These are phyloP conservation scores for Tetrahymena borealis DNA, from an alignment of 73 alveolate species.

Conservation along the genomic window DNA sequence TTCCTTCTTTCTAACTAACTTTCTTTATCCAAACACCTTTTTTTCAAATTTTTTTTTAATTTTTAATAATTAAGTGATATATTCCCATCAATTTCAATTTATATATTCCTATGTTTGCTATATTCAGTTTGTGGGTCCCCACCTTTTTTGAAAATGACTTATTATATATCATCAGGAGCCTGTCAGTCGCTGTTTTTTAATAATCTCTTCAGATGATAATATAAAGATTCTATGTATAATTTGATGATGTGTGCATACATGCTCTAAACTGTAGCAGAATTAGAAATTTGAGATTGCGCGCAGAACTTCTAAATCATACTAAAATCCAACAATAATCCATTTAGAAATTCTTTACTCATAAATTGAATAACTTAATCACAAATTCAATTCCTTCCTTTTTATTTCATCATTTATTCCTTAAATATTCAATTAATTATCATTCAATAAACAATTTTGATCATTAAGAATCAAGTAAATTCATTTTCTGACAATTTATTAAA, in stretches of 20 bases:
- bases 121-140: background rate
- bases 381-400: too few species aligned
- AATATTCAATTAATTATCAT: too few species aligned
- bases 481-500: too few species aligned
- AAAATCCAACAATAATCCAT: too few species aligned
- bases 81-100: background rate
- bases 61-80: background rate
- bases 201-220: background rate
- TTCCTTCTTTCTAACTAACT: background rate
- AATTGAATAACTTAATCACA: too few species aligned
- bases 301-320: too few species aligned
- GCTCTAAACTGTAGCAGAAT: background rate
- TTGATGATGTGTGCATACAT: background rate
- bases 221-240: background rate
- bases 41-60: background rate
- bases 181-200: background rate
- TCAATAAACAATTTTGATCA: too few species aligned
- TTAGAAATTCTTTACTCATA: too few species aligned
- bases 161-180: background rate
- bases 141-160: constrained; percentile 1
- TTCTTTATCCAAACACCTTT: background rate
- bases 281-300: too few species aligned
- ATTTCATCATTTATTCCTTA: too few species aligned
- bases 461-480: too few species aligned
- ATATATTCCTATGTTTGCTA: background rate